A percentile compares a stretch with the other conserved stretches of the same genome.
Conservation (phyloP, 352 stramenopile genomes). For the Elongisporangium prolatum region DNA sequence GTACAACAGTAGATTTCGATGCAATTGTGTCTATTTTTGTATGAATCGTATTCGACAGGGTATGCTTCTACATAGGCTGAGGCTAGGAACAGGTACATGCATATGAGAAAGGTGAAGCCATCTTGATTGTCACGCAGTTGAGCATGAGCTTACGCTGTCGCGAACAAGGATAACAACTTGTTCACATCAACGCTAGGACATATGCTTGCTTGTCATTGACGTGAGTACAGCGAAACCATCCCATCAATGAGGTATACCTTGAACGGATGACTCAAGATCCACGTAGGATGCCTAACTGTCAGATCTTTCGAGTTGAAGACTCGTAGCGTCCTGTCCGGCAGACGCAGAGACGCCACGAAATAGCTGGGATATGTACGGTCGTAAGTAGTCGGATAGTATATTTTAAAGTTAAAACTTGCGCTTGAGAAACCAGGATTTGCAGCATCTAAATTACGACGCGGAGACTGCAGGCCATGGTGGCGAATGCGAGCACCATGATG, state of each 20-base stretch:
- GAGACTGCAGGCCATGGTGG: conserved; percentile 47
- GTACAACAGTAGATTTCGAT: not conserved
- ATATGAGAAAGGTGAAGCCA: not conserved
- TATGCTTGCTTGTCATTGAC: too few relatives aligned
- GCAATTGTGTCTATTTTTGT: not conserved
- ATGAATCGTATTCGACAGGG: not conserved
- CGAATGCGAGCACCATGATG: conserved; percentile 39
- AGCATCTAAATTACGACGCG: conserved; percentile 32
- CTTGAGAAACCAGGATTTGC: not conserved
- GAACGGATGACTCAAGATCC: not conserved
- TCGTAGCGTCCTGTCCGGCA: too few relatives aligned
- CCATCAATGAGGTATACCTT: too few relatives aligned
- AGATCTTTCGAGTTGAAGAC: too few relatives aligned
- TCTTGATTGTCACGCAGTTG: not conserved
- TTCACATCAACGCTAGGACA: too few relatives aligned
- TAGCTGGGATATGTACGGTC: not conserved
- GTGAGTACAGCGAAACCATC: too few relatives aligned
- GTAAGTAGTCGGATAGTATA: not conserved
- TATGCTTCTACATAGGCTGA: not conserved
- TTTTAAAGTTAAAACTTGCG: not conserved
- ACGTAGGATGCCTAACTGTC: not conserved
- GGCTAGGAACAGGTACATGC: not conserved
- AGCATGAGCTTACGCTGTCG: not conserved
- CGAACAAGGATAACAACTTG: too few relatives aligned
- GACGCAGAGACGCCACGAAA: too few relatives aligned